phyloP scores from a whole-genome alignment of 1,139 yeast species.

The Zygoascus sp. region DNA sequence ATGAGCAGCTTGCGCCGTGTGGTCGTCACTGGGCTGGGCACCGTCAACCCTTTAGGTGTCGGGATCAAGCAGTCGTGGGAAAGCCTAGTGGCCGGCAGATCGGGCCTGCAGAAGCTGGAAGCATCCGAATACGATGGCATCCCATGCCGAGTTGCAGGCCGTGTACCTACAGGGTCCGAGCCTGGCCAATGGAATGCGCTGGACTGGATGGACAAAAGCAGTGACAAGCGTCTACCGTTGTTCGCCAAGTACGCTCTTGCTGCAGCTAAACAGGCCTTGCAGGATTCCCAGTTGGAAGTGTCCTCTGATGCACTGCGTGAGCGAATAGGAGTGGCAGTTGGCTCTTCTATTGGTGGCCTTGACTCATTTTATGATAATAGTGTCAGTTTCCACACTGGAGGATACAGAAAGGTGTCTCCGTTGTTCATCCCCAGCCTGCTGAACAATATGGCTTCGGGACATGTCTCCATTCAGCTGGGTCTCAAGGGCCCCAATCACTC shows the following conservation, averaged over 20 bases:
- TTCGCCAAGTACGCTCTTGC: slow-evolving; percentile 77
- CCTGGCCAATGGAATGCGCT: slow-evolving; percentile 31
- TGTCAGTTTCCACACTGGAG: slow-evolving; percentile 45
- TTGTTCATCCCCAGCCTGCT: slow-evolving; percentile 77
- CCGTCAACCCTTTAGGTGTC: slow-evolving; percentile 80
- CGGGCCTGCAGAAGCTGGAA: slow-evolving; percentile 40
- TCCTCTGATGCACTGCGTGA: slow-evolving; percentile 35
- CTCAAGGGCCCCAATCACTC: slow-evolving; percentile 83
- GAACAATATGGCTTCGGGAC: slow-evolving; percentile 94
- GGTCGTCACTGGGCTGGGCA: slow-evolving; percentile 88
- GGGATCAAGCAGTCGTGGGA: slow-evolving; percentile 35
- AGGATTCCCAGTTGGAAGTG: slow-evolving; percentile 44
- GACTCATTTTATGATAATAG: slow-evolving; percentile 67
- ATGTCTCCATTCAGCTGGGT: slow-evolving; percentile 72
- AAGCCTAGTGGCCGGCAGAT: slow-evolving; percentile 32
- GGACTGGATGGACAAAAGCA: slow-evolving; percentile 34
- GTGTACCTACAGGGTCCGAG: slow-evolving; percentile 55
- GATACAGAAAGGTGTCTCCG: slow-evolving; percentile 76
- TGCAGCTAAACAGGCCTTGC: slow-evolving; percentile 73
- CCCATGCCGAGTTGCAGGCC: slow-evolving; percentile 75
- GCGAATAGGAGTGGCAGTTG: slow-evolving; percentile 69
- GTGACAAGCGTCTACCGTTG: slow-evolving; percentile 54
- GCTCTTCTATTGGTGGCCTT: slow-evolving; percentile 90
- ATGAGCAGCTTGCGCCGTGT: no score
- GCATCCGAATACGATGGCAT: slow-evolving; percentile 52